Evolutionary conservation across 331 rosid genomes (phyloP), one percentile per base, ranked within the genome.

Genomic region (Acacia concinna): DNA sequence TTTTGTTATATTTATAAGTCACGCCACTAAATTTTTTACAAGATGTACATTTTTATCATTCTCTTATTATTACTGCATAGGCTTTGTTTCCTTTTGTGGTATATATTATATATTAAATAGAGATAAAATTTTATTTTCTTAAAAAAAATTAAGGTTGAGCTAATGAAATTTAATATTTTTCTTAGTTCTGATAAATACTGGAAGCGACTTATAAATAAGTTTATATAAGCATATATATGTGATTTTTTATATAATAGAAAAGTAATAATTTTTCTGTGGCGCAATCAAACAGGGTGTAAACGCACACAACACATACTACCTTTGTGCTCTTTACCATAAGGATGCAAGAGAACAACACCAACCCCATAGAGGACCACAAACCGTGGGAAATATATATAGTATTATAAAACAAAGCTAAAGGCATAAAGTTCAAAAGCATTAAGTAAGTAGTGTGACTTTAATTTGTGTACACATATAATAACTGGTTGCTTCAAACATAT

Each of bases 241-340:
- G 30, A 54, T n/a, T 8, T 54, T 52, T 52, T 21, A 54, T 51
- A 20, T 51, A 6, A 20, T 51, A 49, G 13, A 52, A 52, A 52
- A 52, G 11, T n/a, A n/a, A 9, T 23, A 56, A 23, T 56, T 23
- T 56, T 56, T 23, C 17, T 23, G 63, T 8, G 63, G 63, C 3
- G 6, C 63, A 56, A 56, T 56, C 63, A 23, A 52, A 56, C 1
- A 10, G 15, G 31, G 63, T 23, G 15, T 56, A 21, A 56, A 23
- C 10, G 63, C 63, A 8, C 31, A 56, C 90, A 84, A 84, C 86
- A 34, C 52, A 72, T n/a, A 47, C 6, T 17, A 38, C 23, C n/a
- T 25, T 65, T 41, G 57, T 82, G 75, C 56, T 62, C 13, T 71
- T 17, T 28, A 60, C 23, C 51, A 62, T 6, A 17, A 63, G 49